Evolutionary conservation across 2,329 filamentous ascomycete species (phyloP), one percentile per base, ranked within the genome.

Genomic region (Juglanconis oblonga): DNA sequence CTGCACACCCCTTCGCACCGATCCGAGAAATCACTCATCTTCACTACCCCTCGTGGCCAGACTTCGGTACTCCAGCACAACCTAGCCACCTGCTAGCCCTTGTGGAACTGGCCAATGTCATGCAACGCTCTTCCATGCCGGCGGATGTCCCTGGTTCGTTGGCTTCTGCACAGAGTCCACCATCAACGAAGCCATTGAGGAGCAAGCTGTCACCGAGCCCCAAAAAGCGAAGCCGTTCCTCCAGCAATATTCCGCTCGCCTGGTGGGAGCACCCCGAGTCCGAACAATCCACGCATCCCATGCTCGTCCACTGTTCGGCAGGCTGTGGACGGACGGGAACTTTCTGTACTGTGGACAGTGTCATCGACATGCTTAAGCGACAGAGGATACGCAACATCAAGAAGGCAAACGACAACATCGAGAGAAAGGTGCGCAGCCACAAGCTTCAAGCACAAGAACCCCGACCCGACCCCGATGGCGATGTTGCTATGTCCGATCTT

Each of bases 21-120:
- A 89, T 97, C 66, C 89, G 94, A 31, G 93, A 98, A 73, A 89
- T 99, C 63, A 97, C 93, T 0, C 95, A 99, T 67, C 79, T 99
- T 13, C 93, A 98, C 71, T 98, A 97, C 72, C 87, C 92, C 0
- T 88, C 89, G n/a, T 99, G 95, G 95, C 95, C 95, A 0, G 95
- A 99, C 70, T 97, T 98, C 73, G 95, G 95, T 24, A 89, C 92
- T 0, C 94, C 94, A 0, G 92, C 95, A 0, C 90, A 96, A 68
- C 92, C 95, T 1, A 86, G 87, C 5, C 92, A 98, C 68, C 81
- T 99, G 2, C 81, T 99, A 14, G 90, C 89, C 2, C 77, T 99
- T 14, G 90, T 98, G n/a, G 92, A 97, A 73, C 84, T 97, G 55
- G 91, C 89, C 67, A 95, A 91, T 68, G 80, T 84, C 38, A 92